Conservation (phyloP, 768 basidiomycete genomes). For the Panellus pusillus region DNA sequence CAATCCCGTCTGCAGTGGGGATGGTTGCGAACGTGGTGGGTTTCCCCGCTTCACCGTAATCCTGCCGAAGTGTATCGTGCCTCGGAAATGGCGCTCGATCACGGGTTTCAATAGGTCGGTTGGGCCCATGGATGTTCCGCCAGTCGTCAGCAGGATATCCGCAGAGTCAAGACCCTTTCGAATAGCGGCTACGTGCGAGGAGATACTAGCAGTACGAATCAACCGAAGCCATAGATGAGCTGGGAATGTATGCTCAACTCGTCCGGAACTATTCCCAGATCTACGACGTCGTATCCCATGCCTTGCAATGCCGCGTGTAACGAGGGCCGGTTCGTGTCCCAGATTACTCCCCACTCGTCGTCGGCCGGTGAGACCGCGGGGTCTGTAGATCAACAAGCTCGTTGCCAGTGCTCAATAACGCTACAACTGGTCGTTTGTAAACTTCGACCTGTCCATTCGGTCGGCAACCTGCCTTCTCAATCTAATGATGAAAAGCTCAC, state of each 20-base stretch:
- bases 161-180: slow-evolving; percentile 56
- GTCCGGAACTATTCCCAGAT: slow-evolving; percentile 80
- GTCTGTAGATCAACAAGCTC: slow-evolving; percentile 69
- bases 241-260: slow-evolving; percentile 42
- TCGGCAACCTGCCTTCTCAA: not conserved
- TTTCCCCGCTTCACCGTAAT: slow-evolving; percentile 83
- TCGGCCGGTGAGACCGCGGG: slow-evolving; percentile 27
- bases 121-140: slow-evolving; percentile 91
- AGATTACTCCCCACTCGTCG: slow-evolving; percentile 67
- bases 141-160: slow-evolving; percentile 81
- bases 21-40: slow-evolving; percentile 89
- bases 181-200: slow-evolving; percentile 59
- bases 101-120: slow-evolving; percentile 86
- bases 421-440: slow-evolving; percentile 70
- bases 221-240: not conserved
- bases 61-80: slow-evolving; percentile 83
- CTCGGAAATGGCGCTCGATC: slow-evolving; percentile 75
- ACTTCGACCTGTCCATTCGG: slow-evolving; percentile 58
- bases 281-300: slow-evolving; percentile 74
- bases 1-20: slow-evolving; percentile 39
- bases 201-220: slow-evolving; percentile 39
- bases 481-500: slow-evolving; percentile 36
- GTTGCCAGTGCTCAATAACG: slow-evolving; percentile 84
- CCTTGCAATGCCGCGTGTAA: slow-evolving; percentile 67
- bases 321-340: slow-evolving; percentile 86